Evolutionary conservation across 176 grass and related monocot genomes (phyloP).

Genomic region (Miscanthus lutarioriparius): DNA sequence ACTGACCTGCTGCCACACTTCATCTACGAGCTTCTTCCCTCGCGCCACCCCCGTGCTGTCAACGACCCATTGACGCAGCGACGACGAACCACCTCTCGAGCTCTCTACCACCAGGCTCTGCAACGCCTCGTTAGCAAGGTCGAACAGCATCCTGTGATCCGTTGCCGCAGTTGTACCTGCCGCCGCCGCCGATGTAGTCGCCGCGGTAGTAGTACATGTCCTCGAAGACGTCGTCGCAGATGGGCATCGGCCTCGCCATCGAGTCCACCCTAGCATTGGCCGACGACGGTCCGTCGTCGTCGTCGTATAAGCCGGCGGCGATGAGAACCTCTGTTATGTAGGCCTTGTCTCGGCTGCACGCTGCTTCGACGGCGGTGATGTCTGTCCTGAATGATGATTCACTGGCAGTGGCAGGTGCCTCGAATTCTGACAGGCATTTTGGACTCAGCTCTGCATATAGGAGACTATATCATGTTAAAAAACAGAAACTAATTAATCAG

Average conservation of each 20-base stretch:
- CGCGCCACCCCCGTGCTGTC: neutral
- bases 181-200: neutral
- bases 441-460: conserved; percentile 27
- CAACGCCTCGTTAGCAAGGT: conserved; percentile 72
- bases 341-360: conserved; percentile 36
- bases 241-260: neutral
- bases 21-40: conserved; percentile 47
- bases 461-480: neutral
- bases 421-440: conserved; percentile 33
- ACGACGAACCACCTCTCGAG: neutral
- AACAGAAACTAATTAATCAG: neutral
- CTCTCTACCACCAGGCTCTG: conserved; percentile 24
- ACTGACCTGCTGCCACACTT: conserved; percentile 45
- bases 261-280: neutral
- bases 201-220: conserved; percentile 52
- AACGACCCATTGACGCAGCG: conserved; percentile 46
- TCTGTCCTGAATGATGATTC: conserved; percentile 31
- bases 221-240: conserved; percentile 46
- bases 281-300: neutral
- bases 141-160: conserved; percentile 64
- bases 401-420: neutral
- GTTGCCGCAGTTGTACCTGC: neutral
- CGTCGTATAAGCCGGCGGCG: conserved; percentile 58
- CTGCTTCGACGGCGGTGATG: conserved; percentile 17
- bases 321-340: conserved; percentile 62